These are phyloP conservation scores for Houttuynia cordata DNA, from an alignment of 164 flowering plant genomes.

Conservation along the genomic window DNA sequence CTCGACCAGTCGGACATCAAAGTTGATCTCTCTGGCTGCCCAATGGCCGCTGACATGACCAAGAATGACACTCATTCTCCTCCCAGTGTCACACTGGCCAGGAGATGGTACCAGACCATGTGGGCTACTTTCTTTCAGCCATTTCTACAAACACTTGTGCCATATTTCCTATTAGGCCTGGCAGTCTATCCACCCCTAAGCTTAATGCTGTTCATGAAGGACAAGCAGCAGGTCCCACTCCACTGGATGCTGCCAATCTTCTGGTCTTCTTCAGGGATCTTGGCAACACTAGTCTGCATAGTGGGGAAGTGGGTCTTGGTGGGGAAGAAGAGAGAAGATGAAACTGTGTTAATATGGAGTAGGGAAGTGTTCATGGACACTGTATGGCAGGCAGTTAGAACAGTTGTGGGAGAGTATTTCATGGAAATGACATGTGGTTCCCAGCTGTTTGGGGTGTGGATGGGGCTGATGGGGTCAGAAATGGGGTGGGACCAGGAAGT, in stretches of 20 bases:
- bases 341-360: slow-evolving; percentile 43
- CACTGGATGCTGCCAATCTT: slow-evolving; percentile 42
- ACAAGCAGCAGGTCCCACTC: slow-evolving; percentile 19
- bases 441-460: slow-evolving; percentile 31
- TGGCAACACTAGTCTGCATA: slow-evolving; percentile 33
- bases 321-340: slow-evolving; percentile 49
- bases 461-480: slow-evolving; percentile 61
- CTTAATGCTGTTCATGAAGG: slow-evolving; percentile 25
- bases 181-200: slow-evolving; percentile 32
- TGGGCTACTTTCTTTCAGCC: slow-evolving; percentile 53
- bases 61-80: slow-evolving; percentile 4
- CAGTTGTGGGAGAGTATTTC: slow-evolving; percentile 56
- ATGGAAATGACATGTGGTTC: slow-evolving; percentile 70
- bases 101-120: slow-evolving; percentile 33
- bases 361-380: slow-evolving; percentile 49
- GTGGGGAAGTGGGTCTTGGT: slow-evolving; percentile 52
- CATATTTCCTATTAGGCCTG: slow-evolving; percentile 47
- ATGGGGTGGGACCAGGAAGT: slow-evolving; percentile 31
- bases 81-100: slow-evolving; percentile 30
- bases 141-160: slow-evolving; percentile 42
- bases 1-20: slow-evolving; percentile 57
- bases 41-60: slow-evolving; percentile 37
- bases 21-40: slow-evolving; percentile 68
- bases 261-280: slow-evolving; percentile 45
- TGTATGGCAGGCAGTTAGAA: slow-evolving; percentile 60